Percentiles rank a stretch among this genome's conserved stretches.
These are phyloP conservation scores for Aspergillus nidulans DNA, from an alignment of 495 filamentous ascomycete species.

Conservation along the genomic window DNA sequence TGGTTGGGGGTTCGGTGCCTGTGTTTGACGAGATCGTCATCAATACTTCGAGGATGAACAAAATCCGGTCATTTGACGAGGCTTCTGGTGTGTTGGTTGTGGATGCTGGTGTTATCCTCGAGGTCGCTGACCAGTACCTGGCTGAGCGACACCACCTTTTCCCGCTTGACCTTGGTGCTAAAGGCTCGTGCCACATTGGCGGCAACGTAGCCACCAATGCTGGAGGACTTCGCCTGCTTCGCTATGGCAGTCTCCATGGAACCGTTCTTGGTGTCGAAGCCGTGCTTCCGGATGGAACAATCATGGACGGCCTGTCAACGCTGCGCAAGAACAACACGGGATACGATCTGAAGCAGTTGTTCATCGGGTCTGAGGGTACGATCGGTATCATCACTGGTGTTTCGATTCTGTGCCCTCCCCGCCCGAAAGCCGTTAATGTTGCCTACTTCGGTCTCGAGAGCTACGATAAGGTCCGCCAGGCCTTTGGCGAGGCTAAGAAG, in stretches of 20 bases:
- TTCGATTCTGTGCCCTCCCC: constrained; percentile 83
- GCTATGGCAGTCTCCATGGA: constrained; percentile 92
- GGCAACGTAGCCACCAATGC: constrained; percentile 99
- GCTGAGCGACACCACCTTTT: constrained; percentile 79
- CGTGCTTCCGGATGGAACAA: constrained; percentile 85
- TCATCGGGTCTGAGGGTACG: constrained; percentile 92
- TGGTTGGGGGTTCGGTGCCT: constrained; percentile 91
- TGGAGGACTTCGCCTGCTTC: constrained; percentile 80
- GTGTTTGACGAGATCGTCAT: constrained; percentile 98
- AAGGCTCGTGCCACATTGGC: constrained; percentile 95
- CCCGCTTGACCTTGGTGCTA: constrained; percentile 91
- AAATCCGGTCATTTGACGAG: constrained; percentile 85
- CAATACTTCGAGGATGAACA: constrained; percentile 81
- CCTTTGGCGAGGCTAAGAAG: constrained; percentile 81
- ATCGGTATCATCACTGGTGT: constrained; percentile 90
- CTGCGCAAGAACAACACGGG: constrained; percentile 98
- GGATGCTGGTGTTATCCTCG: constrained; percentile 87
- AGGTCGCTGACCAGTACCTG: constrained; percentile 78
- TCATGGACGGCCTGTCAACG: constrained; percentile 80
- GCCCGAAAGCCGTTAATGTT: constrained; percentile 79
- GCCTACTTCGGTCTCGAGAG: constrained; percentile 83
- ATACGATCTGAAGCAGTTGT: constrained; percentile 96
- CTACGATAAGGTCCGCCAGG: constrained; percentile 77
- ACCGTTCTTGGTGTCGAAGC: constrained; percentile 89
- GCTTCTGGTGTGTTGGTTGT: constrained; percentile 86